Conservation (phyloP, 495 filamentous ascomycete genomes). For the Physcia stellaris region DNA sequence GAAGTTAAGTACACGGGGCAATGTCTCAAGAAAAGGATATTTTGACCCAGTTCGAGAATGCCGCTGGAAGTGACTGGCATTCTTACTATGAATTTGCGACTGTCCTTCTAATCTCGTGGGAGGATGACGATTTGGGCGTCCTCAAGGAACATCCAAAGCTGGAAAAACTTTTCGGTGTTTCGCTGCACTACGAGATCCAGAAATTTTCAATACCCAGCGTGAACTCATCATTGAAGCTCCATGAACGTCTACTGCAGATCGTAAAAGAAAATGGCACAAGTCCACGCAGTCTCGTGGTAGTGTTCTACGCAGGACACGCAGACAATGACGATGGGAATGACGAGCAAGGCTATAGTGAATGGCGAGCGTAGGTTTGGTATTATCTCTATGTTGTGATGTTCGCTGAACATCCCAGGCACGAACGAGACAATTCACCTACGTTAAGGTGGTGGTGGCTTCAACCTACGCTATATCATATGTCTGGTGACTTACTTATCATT, state of each 20-base stretch:
- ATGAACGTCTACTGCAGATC: too few species aligned
- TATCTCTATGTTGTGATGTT: too few species aligned
- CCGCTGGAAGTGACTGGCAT: too few species aligned
- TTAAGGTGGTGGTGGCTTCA: background rate
- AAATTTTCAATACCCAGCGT: background rate
- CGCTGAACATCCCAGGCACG: too few species aligned
- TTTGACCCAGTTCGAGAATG: too few species aligned
- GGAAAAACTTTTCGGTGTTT: background rate
- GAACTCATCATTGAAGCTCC: too few species aligned
- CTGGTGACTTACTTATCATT: background rate
- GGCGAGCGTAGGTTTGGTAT: too few species aligned
- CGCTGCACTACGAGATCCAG: background rate
- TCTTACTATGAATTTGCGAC: background rate
- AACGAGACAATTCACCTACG: too few species aligned
- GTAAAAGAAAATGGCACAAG: background rate
- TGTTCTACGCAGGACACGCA: conserved; percentile 2
- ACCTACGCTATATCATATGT: background rate
- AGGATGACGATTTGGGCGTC: background rate
- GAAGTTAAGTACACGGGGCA: too few species aligned
- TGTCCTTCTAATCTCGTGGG: conserved; percentile 1
- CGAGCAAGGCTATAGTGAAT: too few species aligned
- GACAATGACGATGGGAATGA: too few species aligned
- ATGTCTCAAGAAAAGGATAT: too few species aligned
- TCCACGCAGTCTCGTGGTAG: background rate
- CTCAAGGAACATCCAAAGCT: background rate